phyloP scores from a whole-genome alignment of 2,329 filamentous ascomycete species.

The Fusarium pseudoanthophilum region DNA sequence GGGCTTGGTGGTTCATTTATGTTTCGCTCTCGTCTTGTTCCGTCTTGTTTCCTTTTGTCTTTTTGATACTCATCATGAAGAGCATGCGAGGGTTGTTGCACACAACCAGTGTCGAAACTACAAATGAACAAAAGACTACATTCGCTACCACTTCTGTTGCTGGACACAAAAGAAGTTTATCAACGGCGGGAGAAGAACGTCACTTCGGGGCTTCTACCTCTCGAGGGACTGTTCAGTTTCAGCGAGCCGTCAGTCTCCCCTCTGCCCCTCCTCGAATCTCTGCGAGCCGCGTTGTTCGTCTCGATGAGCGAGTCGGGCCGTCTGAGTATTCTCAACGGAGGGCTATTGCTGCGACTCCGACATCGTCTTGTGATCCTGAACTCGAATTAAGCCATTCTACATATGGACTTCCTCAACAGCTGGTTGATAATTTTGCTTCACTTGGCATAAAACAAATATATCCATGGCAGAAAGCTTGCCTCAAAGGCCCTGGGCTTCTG shows the following conservation, averaged over 20 bases:
- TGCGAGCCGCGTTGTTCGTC: slow-evolving; percentile 60
- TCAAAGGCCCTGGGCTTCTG: slow-evolving; percentile 74
- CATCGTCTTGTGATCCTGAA: slow-evolving; percentile 61
- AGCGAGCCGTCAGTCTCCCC: slow-evolving; percentile 49
- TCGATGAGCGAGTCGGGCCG: slow-evolving; percentile 40
- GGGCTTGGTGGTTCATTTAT: neutral
- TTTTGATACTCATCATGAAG: slow-evolving; percentile 48
- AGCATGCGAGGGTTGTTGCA: slow-evolving; percentile 57
- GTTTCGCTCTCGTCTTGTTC: neutral
- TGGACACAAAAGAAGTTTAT: slow-evolving; percentile 60
- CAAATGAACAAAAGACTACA: slow-evolving; percentile 52
- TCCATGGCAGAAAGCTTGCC: slow-evolving; percentile 81
- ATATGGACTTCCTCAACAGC: slow-evolving; percentile 69
- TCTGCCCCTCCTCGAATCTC: slow-evolving; percentile 45
- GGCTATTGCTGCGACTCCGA: slow-evolving; percentile 63
- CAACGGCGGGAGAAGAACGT: slow-evolving; percentile 33
- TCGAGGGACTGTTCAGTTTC: slow-evolving; percentile 44
- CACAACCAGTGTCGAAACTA: slow-evolving; percentile 63
- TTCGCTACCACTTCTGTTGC: slow-evolving; percentile 54
- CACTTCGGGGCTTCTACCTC: slow-evolving; percentile 2
- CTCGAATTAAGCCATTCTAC: slow-evolving; percentile 70
- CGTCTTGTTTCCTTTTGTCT: neutral
- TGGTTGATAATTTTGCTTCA: slow-evolving; percentile 72
- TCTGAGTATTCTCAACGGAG: slow-evolving; percentile 69
- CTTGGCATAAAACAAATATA: slow-evolving; percentile 80